These are phyloP conservation scores for Westerdykella sp. DNA, from an alignment of 2,329 filamentous ascomycete genomes.

Conservation along the genomic window DNA sequence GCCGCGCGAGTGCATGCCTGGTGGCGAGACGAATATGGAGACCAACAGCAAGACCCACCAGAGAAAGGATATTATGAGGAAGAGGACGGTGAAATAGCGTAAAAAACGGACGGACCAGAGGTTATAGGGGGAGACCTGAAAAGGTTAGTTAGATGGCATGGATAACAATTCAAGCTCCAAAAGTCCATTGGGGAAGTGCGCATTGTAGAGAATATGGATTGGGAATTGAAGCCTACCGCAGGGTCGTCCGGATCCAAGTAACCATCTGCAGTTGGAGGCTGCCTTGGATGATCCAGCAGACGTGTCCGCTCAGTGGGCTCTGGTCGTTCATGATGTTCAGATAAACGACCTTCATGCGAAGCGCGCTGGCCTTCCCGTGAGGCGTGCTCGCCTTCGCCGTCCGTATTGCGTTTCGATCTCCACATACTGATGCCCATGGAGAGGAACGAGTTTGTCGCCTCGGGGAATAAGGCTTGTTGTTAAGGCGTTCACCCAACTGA, in stretches of 20 bases:
- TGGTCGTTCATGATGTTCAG: constrained; percentile 32
- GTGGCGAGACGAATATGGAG: constrained; percentile 83
- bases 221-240: constrained; percentile 52
- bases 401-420: constrained; percentile 47
- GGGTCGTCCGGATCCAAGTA: constrained; percentile 75
- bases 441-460: background rate
- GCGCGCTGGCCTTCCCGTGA: constrained; percentile 26
- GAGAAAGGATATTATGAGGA: constrained; percentile 69
- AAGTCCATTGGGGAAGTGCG: background rate
- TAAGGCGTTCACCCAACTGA: background rate
- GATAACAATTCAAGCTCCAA: background rate
- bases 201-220: background rate
- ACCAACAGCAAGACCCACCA: constrained; percentile 93
- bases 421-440: constrained; percentile 44
- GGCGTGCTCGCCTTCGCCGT: constrained; percentile 32
- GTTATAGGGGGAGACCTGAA: constrained; percentile 77
- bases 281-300: constrained; percentile 54
- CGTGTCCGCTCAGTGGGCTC: constrained; percentile 58
- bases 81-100: constrained; percentile 69
- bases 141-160: constrained; percentile 11
- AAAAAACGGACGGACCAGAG: constrained; percentile 82
- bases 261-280: constrained; percentile 52
- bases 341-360: constrained; percentile 15
- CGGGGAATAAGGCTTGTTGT: background rate
- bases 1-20: constrained; percentile 75